phyloP scores from a whole-genome alignment of 1,139 yeast genomes.

The Lodderomyces metapsilosis region DNA sequence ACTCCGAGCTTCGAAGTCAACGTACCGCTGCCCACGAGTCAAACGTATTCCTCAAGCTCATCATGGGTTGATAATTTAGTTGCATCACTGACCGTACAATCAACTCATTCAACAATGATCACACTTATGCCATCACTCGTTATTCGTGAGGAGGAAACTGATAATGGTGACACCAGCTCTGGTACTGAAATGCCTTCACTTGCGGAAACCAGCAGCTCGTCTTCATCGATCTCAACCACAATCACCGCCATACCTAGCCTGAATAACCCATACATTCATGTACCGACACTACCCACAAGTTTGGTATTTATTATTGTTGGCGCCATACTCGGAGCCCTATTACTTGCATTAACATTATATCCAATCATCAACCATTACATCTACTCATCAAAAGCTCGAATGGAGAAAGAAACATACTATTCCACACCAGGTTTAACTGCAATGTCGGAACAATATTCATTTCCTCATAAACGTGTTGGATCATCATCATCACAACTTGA shows the following conservation, averaged over 20 bases:
- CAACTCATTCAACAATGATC: not conserved
- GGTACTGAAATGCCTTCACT: slow-evolving; percentile 4
- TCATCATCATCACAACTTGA: slow-evolving; percentile 1
- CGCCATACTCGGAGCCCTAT: slow-evolving; percentile 27
- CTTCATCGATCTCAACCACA: slow-evolving; percentile 10
- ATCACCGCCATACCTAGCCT: slow-evolving; percentile 8
- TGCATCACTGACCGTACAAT: not conserved
- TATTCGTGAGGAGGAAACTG: not conserved
- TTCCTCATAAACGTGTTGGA: slow-evolving; percentile 2
- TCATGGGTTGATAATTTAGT: not conserved
- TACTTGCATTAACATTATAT: slow-evolving; percentile 22
- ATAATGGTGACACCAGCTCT: not conserved
- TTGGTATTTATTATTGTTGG: slow-evolving; percentile 48
- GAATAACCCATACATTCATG: slow-evolving; percentile 34
- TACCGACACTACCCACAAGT: slow-evolving; percentile 28
- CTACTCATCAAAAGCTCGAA: slow-evolving; percentile 30
- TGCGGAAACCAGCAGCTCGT: slow-evolving; percentile 3
- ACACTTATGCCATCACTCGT: not conserved
- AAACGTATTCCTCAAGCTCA: not conserved
- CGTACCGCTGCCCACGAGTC: not conserved
- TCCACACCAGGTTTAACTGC: slow-evolving; percentile 9
- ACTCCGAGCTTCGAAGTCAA: not conserved
- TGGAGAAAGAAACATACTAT: slow-evolving; percentile 35
- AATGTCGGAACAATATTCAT: slow-evolving; percentile 4
- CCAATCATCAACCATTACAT: slow-evolving; percentile 24